A percentile compares a stretch with the other conserved stretches of the same genome.
Evolutionary conservation across 352 stramenopile genomes (phyloP).

Genomic region (Phytophthora crassamura): DNA sequence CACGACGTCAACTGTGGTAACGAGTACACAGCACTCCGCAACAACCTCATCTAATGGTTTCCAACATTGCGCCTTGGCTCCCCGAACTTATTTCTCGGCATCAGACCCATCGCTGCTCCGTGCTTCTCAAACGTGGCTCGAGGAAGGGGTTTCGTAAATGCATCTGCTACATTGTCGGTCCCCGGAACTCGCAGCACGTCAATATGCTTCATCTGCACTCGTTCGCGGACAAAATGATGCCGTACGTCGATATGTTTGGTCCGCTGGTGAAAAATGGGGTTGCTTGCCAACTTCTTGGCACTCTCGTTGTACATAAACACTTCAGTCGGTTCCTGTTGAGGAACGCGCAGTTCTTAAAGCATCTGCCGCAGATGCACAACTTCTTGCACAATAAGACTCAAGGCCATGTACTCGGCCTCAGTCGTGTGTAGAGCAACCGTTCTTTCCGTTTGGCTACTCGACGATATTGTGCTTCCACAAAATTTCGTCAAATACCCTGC

Average conservation of each 20-base stretch:
- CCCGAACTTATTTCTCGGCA: not conserved
- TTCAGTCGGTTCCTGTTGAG: slow-evolving; percentile 13
- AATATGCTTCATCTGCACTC: slow-evolving; percentile 22
- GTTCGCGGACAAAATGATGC: slow-evolving; percentile 28
- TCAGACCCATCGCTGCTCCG: slow-evolving; percentile 7
- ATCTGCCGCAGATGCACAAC: slow-evolving; percentile 32
- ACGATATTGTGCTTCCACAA: slow-evolving; percentile 26
- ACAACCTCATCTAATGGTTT: slow-evolving; percentile 13
- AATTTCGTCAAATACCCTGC: slow-evolving; percentile 25
- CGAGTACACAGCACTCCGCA: not conserved
- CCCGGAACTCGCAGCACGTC: slow-evolving; percentile 20
- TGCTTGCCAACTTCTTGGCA: slow-evolving; percentile 28
- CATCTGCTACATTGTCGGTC: slow-evolving; percentile 30
- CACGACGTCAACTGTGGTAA: not conserved
- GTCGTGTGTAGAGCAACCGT: slow-evolving; percentile 33
- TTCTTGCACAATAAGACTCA: slow-evolving; percentile 25
- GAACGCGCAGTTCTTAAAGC: slow-evolving; percentile 23
- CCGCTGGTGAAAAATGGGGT: slow-evolving; percentile 20
- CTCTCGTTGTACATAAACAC: slow-evolving; percentile 33
- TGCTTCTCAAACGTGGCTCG: slow-evolving; percentile 28
- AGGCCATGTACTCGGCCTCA: slow-evolving; percentile 28
- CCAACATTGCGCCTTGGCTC: not conserved
- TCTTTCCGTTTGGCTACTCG: slow-evolving; percentile 28
- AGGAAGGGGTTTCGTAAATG: slow-evolving; percentile 29
- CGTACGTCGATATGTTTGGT: slow-evolving; percentile 33